Evolutionary conservation across 768 basidiomycete species (phyloP).

Genomic region (Rickenella mellea): DNA sequence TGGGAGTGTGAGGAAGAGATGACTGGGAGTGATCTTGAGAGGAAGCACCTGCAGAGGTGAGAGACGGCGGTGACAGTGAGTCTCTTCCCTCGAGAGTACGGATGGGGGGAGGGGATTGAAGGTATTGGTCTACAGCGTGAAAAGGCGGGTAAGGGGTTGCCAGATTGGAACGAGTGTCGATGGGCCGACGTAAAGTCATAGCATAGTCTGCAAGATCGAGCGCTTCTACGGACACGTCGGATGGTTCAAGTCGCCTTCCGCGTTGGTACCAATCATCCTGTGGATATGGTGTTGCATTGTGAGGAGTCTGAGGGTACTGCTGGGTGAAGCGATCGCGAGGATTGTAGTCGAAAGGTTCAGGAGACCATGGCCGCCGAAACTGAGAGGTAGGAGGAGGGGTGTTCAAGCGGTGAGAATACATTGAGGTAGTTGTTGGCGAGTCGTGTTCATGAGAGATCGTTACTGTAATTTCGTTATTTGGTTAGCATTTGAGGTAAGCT

Average conservation of each 20-base stretch:
- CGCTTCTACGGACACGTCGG: slow-evolving; percentile 60
- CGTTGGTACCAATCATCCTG: slow-evolving; percentile 15
- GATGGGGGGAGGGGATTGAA: slow-evolving; percentile 15
- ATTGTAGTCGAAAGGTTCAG: slow-evolving; percentile 47
- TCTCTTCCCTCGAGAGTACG: slow-evolving; percentile 15
- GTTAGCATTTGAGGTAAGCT: too few relatives aligned
- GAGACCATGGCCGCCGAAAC: slow-evolving; percentile 59
- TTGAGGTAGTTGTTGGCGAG: slow-evolving; percentile 17
- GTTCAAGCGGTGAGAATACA: slow-evolving; percentile 37
- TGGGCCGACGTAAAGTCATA: slow-evolving; percentile 32
- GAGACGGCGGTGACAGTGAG: slow-evolving; percentile 25
- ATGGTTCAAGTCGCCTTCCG: slow-evolving; percentile 30
- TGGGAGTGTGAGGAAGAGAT: background rate
- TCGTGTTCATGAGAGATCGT: background rate
- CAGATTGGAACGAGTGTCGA: slow-evolving; percentile 15
- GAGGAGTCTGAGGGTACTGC: slow-evolving; percentile 10
- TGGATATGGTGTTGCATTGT: slow-evolving; percentile 12
- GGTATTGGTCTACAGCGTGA: slow-evolving; percentile 11
- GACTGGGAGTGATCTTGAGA: slow-evolving; percentile 3
- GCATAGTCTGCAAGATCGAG: slow-evolving; percentile 69
- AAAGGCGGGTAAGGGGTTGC: slow-evolving; percentile 22
- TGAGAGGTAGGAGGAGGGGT: slow-evolving; percentile 41
- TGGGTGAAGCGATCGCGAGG: too few relatives aligned
- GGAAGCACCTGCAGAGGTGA: slow-evolving; percentile 34
- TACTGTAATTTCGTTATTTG: too few relatives aligned